A percentile compares a stretch with the other conserved stretches of the same genome.
Evolutionary conservation across 345 rosid species (phyloP).

Genomic region (Hibiscus mutabilis): DNA sequence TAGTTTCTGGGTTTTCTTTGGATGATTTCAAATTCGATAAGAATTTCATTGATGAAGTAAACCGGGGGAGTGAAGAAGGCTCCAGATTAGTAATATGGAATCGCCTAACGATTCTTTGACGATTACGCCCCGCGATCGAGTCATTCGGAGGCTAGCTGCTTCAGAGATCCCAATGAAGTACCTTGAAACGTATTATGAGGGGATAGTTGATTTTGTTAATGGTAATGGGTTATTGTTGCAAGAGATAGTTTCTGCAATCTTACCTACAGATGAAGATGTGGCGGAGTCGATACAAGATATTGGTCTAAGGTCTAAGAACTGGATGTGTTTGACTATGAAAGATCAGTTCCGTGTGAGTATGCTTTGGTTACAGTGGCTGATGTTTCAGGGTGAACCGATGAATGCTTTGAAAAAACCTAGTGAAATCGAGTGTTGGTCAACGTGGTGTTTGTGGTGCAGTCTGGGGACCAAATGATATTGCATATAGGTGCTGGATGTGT

Average conservation of each 20-base stretch:
- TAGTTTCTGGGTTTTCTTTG: too few species aligned
- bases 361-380: slow-evolving; percentile 81
- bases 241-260: too few species aligned
- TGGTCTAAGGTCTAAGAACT: slow-evolving; percentile 28
- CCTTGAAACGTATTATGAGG: slow-evolving; percentile 19
- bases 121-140: slow-evolving; percentile 37
- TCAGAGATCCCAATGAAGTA: slow-evolving; percentile 53
- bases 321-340: slow-evolving; percentile 26
- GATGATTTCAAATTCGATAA: too few species aligned
- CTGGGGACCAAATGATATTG: too few species aligned
- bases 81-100: slow-evolving; percentile 15
- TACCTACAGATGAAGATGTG: slow-evolving; percentile 69
- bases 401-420: slow-evolving; percentile 39
- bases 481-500: too few species aligned
- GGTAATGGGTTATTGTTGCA: slow-evolving; percentile 32
- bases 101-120: slow-evolving; percentile 16
- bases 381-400: slow-evolving; percentile 64
- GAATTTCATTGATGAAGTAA: slow-evolving; percentile 18
- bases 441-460: too few species aligned
- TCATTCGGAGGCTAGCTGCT: slow-evolving; percentile 59
- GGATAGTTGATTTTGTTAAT: slow-evolving; percentile 32
- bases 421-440: too few species aligned
- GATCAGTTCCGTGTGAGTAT: slow-evolving; percentile 42
- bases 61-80: slow-evolving; percentile 52
- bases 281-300: slow-evolving; percentile 26